Conservation (phyloP, 805 yeast species). For the Saturnispora dispora region DNA sequence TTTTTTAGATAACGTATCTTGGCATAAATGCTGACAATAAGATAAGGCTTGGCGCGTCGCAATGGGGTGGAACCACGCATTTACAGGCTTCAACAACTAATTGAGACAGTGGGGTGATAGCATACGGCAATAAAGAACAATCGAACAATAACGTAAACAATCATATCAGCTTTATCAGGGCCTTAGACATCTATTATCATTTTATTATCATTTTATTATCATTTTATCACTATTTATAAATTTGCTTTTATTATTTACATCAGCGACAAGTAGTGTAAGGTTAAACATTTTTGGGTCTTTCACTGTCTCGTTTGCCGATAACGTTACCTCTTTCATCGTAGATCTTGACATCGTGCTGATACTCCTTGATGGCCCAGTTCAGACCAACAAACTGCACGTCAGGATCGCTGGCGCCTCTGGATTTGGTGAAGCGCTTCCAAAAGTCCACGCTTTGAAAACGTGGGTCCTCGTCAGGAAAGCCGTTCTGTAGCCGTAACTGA, state of each 20-base stretch:
- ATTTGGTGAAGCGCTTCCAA: slow-evolving; percentile 61
- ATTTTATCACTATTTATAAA: neutral
- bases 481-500: slow-evolving; percentile 32
- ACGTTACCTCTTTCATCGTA: slow-evolving; percentile 28
- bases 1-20: neutral
- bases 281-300: slow-evolving; percentile 12
- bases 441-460: slow-evolving; percentile 58
- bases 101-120: neutral
- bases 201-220: no score
- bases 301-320: slow-evolving; percentile 13
- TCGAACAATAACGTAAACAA: neutral
- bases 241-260: neutral
- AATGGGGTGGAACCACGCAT: neutral
- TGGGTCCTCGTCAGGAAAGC: slow-evolving; percentile 52
- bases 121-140: neutral
- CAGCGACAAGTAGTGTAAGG: neutral
- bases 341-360: slow-evolving; percentile 37
- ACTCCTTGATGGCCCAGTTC: slow-evolving; percentile 74
- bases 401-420: slow-evolving; percentile 61
- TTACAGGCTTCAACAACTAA: neutral
- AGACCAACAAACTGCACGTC: slow-evolving; percentile 65
- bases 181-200: no score
- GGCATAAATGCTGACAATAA: neutral
- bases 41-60: neutral
- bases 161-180: no score